Conservation (phyloP, 1,139 yeast species). For the Suhomyces bokatorum region DNA sequence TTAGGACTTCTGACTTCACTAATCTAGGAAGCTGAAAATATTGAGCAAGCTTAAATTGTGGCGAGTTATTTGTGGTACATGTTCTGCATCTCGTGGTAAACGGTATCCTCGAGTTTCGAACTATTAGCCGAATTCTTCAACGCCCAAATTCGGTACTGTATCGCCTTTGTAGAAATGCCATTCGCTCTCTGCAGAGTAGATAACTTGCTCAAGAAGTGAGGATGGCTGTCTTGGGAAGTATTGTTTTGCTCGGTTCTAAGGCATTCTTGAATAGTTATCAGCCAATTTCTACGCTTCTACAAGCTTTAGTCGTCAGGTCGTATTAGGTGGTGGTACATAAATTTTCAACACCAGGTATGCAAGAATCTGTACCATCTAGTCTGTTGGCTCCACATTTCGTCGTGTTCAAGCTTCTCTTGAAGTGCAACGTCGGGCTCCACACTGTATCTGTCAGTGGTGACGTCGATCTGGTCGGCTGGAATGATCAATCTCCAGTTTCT, state of each 20-base stretch:
- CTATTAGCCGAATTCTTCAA: no score
- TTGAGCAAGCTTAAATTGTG: no score
- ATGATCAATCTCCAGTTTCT: conserved; percentile 42
- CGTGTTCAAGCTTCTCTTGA: conserved; percentile 11
- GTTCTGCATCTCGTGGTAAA: no score
- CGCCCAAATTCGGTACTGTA: no score
- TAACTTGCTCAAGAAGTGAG: not conserved
- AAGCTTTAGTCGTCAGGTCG: not conserved
- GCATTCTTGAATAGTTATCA: not conserved
- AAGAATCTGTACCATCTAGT: conserved; percentile 13
- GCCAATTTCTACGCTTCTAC: not conserved
- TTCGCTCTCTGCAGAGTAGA: not conserved
- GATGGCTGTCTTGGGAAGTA: no score
- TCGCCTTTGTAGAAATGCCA: no score
- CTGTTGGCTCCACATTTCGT: conserved; percentile 11
- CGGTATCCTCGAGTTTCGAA: no score
- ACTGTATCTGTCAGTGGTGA: conserved; percentile 53
- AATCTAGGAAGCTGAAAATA: no score
- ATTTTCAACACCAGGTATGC: conserved; percentile 14
- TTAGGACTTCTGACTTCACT: no score
- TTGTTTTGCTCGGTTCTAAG: no score
- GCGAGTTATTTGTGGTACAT: no score
- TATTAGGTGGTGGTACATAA: not conserved
- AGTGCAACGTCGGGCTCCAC: conserved; percentile 30
- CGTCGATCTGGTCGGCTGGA: conserved; percentile 48